Base-by-base conservation (phyloP, 129 eudicot genomes). In the Centaurea solstitialis region DNA sequence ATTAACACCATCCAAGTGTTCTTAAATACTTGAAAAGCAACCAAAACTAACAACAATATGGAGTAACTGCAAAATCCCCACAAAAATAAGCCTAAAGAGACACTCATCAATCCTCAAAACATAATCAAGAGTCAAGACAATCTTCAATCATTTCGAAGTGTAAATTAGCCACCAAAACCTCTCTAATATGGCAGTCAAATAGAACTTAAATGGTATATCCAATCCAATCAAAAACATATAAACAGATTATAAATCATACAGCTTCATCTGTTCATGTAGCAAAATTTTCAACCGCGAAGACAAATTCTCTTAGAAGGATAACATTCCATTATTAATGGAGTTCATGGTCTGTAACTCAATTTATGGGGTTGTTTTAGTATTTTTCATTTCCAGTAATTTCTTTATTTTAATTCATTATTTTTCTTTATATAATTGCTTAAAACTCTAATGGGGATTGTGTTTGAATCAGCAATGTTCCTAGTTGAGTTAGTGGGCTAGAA, bases 11-110 rank as follows among this genome's bases (percentile, higher is more conserved):
- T 73, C 73, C 21, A 64, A 45, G 75, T 69, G 68, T 64, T 78
- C 75, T 21, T 67, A 47, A 28, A 24, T 77, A 66, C 73, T 77
- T n/a, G 11, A 43, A 8, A 77, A 41, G 45, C 22, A 76, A 62
- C 30, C 68, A 0, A 62, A 76, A 76, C 11, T 7, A 9, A 38
- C 26, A 17, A 38, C 59, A 12, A 8, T 23, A 76, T 64, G 15
- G 2, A 11, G 38, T 59, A 50, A 62, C 17, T 12, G 9, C 8
- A 23, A 12, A 39, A 76, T 53, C 39, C 73, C 41, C 21, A 73
- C 39, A 45, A 43, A 73, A 17, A 7, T 22, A 23, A 41, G 76
- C 61, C 35, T 72, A 72, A 9, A 39, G 53, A n/a, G 26, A 39
- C 43, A 72, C 28, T 18, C 30, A 7, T 47, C 40, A 23, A 9